Base-by-base conservation (phyloP, 2,329 filamentous ascomycete species). In the Orbilia quercus region DNA sequence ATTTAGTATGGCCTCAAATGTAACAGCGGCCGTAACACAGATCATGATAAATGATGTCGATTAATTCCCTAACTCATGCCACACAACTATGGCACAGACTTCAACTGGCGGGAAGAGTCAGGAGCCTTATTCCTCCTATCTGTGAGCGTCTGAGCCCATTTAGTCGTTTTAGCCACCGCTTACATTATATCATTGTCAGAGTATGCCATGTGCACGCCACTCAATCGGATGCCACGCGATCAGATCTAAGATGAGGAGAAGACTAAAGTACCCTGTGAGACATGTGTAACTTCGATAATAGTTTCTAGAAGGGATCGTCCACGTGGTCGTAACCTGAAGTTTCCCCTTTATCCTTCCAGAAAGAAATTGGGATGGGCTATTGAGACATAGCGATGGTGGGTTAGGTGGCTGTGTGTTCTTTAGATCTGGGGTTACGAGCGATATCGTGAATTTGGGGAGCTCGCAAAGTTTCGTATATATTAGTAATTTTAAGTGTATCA, bases 261-360 rank as follows among this genome's bases (percentile, higher is more conserved):
- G 7, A 18, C 16, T n/a, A n/a, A n/a, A n/a, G n/a, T n/a, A 9
- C 20, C 9, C 2, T n/a, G 42, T 20, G 42, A 9, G 18, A 45
- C 6, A 18, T 45, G 7, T 16, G n/a, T 20, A 7, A 18, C 53
- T 11, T 23, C 5, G 11, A 25, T 3, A 40, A 40, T 2, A 14
- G 25, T 36, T 57, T 57, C 53, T 57, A 57, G 53, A 57, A 57
- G 11, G 7, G 38, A 57, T 57, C 38, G 9, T 20, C 31, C 53
- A 57, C 53, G 53, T 57, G 53, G 36, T 14, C 22, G 25, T 7
- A 23, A 31, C 16, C 11, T 14, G 48, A 36, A 31, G 28, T 31
- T 31, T 31, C 28, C 28, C 28, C 28, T 31, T n/a, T 31, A 31
- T 31, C 9, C 28, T 31, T 31, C 28, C 9, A 4, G 28, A 31